Evolutionary conservation across 345 rosid species (phyloP).

Genomic region (Gossypium stocksii): DNA sequence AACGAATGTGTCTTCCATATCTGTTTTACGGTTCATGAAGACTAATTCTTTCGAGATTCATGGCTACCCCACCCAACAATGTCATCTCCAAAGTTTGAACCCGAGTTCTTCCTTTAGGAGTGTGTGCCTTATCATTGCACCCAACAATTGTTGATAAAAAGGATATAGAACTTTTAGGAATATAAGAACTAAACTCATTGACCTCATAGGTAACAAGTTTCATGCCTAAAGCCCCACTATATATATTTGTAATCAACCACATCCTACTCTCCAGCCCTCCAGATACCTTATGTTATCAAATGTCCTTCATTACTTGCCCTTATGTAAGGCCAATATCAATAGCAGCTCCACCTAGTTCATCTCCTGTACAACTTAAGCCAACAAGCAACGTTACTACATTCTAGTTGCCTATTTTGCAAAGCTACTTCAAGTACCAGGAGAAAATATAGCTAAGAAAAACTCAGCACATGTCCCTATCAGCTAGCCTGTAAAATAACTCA

Average conservation of each 20-base stretch:
- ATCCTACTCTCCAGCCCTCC: neutral
- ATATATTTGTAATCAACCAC: neutral
- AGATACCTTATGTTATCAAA: neutral
- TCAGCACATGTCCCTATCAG: neutral
- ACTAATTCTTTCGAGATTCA: too few relatives aligned
- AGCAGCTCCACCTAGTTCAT: neutral
- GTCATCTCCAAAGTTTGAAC: too few relatives aligned
- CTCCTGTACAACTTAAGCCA: neutral
- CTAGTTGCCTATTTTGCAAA: neutral
- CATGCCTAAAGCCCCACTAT: neutral
- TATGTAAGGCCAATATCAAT: neutral
- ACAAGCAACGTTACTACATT: neutral
- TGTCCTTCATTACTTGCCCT: neutral
- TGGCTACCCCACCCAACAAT: too few relatives aligned
- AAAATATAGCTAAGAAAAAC: neutral
- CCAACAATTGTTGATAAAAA: too few relatives aligned
- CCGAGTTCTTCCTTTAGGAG: too few relatives aligned
- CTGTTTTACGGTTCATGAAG: too few relatives aligned
- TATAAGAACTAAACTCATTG: neutral
- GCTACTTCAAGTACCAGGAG: neutral
- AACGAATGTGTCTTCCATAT: too few relatives aligned
- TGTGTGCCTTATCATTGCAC: too few relatives aligned
- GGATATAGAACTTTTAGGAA: neutral
- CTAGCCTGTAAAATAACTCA: neutral
- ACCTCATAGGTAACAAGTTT: neutral